Conservation (phyloP, 495 filamentous ascomycete species). For the Chaetomidium leptoderma region DNA sequence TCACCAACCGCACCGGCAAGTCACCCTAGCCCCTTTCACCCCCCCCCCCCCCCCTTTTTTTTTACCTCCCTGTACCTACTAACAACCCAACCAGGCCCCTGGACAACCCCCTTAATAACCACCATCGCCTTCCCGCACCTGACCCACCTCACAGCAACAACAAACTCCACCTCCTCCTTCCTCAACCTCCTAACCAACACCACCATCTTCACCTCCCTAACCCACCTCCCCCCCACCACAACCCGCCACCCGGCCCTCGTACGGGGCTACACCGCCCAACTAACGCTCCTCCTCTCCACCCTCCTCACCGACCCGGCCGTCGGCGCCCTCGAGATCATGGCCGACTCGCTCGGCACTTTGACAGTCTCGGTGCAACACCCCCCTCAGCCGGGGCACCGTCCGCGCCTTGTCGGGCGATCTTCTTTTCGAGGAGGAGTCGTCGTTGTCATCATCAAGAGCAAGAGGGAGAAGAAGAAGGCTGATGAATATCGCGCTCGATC, state of each 20-base stretch:
- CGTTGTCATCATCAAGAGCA: too few species aligned
- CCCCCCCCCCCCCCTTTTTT: not conserved
- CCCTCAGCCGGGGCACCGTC: slow-evolving; percentile 39
- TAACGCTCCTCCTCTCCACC: slow-evolving; percentile 27
- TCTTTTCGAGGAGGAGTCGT: too few species aligned
- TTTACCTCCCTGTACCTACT: too few species aligned
- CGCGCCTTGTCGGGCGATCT: slow-evolving; percentile 33
- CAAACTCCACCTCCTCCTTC: slow-evolving; percentile 26
- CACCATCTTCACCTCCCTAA: slow-evolving; percentile 11
- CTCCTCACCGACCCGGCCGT: slow-evolving; percentile 17
- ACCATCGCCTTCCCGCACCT: slow-evolving; percentile 24
- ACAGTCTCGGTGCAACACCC: slow-evolving; percentile 30
- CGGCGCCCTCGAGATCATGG: slow-evolving; percentile 33
- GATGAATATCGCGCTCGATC: slow-evolving; percentile 31
- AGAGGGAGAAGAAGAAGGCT: slow-evolving; percentile 9
- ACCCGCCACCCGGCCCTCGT: slow-evolving; percentile 36
- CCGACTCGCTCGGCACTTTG: slow-evolving; percentile 36
- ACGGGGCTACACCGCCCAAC: slow-evolving; percentile 40
- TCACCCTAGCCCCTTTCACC: not conserved
- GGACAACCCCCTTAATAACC: slow-evolving; percentile 24
- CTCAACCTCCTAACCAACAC: slow-evolving; percentile 21
- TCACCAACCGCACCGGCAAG: slow-evolving; percentile 35
- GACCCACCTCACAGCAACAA: slow-evolving; percentile 9
- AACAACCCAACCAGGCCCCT: slow-evolving; percentile 5
- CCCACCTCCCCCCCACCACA: slow-evolving; percentile 27